Base-by-base conservation (phyloP, 2,329 filamentous ascomycete species). In the Fragosphaeria purpurea region DNA sequence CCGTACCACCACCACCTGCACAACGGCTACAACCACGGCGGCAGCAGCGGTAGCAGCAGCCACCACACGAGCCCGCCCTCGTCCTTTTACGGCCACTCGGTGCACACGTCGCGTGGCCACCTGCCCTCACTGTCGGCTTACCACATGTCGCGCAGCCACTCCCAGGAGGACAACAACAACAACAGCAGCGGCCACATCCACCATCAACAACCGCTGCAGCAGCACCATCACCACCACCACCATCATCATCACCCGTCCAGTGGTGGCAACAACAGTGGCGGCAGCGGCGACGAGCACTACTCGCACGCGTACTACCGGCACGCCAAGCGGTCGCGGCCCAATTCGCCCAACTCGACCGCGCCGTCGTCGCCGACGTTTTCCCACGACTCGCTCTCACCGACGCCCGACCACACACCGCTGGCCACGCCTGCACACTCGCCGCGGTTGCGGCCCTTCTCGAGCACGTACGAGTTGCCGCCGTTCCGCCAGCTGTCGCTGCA, bases 341-440 rank as follows among this genome's bases (percentile, higher is more conserved):
- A 90, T 66, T 96, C 91, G 38, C 93, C 91, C 48, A 88, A 94
- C 69, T 96, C 90, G 7, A 97, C 91, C 2, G 91, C 91, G 45
- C 93, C 93, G 22, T 95, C 91, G 32, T 97, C 91, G 35, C 91
- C 91, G 32, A 96, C 90, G 4, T 95, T 96, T 67, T 96, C 91
- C 2, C 89, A 96, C 69, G 89, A 95, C 67, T 96, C 91, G 9
- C 78, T 91, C 44, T 97, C 91, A 8, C 93, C 91, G 5, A 98
- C 91, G 2, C 93, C 91, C 9, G 91, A 97, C 63, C 90, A 96
- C 72, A 97, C 93, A n/a, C 91, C 91, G n/a, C 82, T 97, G 50
- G 91, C 90, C 33, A 98, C 91, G 5, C 91, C 91, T 5, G 91
- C 90, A 42, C 93, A 97, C 68, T 96, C 90, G 13, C 93, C 93